These are phyloP conservation scores for Mediolabrus comicus DNA, from an alignment of 108 stramenopile genomes.

Conservation along the genomic window DNA sequence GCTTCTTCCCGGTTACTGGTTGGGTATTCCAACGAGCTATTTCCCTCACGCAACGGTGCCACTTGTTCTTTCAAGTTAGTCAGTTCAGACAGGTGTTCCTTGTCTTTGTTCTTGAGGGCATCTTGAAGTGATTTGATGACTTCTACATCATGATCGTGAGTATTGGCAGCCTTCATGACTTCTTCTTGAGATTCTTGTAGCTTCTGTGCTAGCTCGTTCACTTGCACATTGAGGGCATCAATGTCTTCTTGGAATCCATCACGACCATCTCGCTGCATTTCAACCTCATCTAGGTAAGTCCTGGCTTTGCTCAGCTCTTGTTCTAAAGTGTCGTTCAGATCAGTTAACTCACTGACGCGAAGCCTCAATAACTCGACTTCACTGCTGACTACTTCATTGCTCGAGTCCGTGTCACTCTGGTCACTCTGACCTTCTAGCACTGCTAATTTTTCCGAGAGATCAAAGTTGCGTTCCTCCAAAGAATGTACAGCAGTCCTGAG, in stretches of 20 bases:
- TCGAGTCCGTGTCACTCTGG: constrained; percentile 5
- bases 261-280: neutral
- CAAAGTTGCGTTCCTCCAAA: constrained; percentile 22
- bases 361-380: neutral
- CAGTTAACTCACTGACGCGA: neutral
- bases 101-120: neutral
- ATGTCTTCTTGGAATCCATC: neutral
- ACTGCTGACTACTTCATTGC: neutral
- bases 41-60: constrained; percentile 1
- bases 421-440: neutral
- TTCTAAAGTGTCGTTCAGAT: neutral
- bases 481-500: constrained; percentile 8
- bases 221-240: neutral
- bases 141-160: neutral
- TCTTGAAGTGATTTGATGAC: constrained; percentile 4
- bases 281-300: neutral
- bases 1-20: neutral
- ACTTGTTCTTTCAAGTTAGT: constrained; percentile 12
- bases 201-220: neutral
- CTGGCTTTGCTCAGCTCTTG: neutral
- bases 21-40: neutral
- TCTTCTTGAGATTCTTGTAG: constrained; percentile 3
- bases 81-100: neutral
- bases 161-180: neutral
- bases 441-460: constrained; percentile 6